A percentile compares a stretch with the other conserved stretches of the same genome.
Conservation (phyloP, 176 grass and related monocot species). For the Alopecurus myosuroides region DNA sequence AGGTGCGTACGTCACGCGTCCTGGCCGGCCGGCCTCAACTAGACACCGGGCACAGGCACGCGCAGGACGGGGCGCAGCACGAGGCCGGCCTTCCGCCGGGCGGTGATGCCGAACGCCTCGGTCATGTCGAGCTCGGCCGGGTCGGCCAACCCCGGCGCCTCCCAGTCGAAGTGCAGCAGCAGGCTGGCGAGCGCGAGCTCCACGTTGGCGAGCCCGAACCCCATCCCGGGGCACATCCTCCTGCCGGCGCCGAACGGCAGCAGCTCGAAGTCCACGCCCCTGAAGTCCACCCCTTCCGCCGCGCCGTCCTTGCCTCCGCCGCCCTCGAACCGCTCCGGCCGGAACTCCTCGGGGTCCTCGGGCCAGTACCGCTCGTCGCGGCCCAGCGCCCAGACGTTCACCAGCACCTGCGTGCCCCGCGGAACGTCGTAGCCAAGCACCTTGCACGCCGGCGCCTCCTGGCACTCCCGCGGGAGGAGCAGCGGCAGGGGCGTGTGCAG, state of each 20-base stretch:
- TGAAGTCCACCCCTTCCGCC: conserved; percentile 17
- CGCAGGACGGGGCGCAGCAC: conserved; percentile 6
- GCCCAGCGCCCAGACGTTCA: conserved; percentile 63
- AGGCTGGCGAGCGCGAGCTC: conserved; percentile 43
- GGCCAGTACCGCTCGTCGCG: conserved; percentile 51
- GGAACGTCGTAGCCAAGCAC: conserved; percentile 55
- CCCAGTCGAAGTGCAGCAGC: conserved; percentile 53
- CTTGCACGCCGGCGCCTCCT: neutral
- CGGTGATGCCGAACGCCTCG: conserved; percentile 36
- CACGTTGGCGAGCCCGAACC: conserved; percentile 42
- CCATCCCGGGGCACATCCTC: conserved; percentile 48
- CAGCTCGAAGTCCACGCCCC: conserved; percentile 38
- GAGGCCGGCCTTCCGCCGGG: conserved; percentile 9
- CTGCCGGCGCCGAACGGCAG: conserved; percentile 46
- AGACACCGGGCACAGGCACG: neutral
- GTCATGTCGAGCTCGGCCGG: conserved; percentile 22
- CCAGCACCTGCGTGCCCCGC: conserved; percentile 23
- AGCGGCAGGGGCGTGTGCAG: conserved; percentile 47
- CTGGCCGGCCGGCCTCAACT: neutral
- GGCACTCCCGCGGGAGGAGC: conserved; percentile 41
- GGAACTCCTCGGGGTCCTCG: conserved; percentile 31
- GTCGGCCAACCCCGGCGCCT: neutral
- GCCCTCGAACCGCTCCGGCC: conserved; percentile 38
- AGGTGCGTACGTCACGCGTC: no score
- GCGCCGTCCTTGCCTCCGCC: neutral